phyloP scores from a whole-genome alignment of 129 eudicot species.

The Sambucus nigra region DNA sequence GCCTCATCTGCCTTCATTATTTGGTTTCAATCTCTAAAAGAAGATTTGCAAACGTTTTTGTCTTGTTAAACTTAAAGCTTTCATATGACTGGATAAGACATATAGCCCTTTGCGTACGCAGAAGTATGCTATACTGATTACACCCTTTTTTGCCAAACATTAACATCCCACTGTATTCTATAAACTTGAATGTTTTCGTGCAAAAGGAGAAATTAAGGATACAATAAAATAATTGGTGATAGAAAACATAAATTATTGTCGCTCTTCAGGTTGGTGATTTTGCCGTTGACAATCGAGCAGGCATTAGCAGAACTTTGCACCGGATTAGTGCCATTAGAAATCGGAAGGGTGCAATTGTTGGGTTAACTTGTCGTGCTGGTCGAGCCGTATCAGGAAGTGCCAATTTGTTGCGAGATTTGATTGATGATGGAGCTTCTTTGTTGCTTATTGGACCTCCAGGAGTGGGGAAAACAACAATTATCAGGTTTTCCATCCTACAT shows the following conservation, averaged over 20 bases:
- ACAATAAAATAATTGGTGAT: too few species aligned
- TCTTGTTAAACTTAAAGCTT: background rate
- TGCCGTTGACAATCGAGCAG: conserved; percentile 91
- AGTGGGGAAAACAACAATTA: conserved; percentile 91
- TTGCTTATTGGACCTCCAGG: conserved; percentile 98
- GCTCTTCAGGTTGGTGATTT: conserved; percentile 83
- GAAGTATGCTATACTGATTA: too few species aligned
- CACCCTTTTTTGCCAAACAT: too few species aligned
- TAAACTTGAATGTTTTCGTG: too few species aligned
- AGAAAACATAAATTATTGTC: too few species aligned
- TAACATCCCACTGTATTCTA: too few species aligned
- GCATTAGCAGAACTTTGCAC: conserved; percentile 91
- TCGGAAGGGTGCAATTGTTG: conserved; percentile 74
- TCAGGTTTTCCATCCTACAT: conserved; percentile 44
- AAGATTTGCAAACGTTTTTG: too few species aligned
- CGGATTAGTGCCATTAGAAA: conserved; percentile 91
- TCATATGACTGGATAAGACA: background rate
- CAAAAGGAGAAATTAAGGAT: too few species aligned
- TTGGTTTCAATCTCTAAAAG: too few species aligned
- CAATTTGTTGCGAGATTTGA: conserved; percentile 65
- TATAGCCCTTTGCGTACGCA: too few species aligned
- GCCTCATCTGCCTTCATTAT: too few species aligned
- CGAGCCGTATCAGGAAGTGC: conserved; percentile 97
- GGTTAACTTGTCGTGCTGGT: conserved; percentile 95
- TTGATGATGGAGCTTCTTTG: conserved; percentile 84